Conservation (phyloP, 805 yeast genomes). For the Monosporozyma servazzii region DNA sequence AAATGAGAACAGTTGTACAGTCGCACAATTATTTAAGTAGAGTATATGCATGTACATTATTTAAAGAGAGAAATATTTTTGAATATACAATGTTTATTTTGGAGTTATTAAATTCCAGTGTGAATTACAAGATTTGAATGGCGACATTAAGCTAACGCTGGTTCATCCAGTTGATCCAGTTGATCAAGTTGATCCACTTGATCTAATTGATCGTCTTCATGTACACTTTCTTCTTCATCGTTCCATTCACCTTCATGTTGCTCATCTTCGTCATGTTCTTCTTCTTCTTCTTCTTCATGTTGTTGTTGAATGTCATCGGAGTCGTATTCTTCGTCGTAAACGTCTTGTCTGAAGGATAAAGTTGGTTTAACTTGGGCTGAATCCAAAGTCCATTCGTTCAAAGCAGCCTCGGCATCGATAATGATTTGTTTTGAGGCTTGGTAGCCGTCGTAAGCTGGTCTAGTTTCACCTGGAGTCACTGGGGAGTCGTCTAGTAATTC, state of each 20-base stretch:
- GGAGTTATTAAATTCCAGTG: too few relatives aligned
- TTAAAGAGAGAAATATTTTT: too few relatives aligned
- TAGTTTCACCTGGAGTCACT: constrained; percentile 86
- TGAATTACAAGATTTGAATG: too few relatives aligned
- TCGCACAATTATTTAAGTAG: too few relatives aligned
- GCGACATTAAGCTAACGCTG: too few relatives aligned
- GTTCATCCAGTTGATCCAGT: too few relatives aligned
- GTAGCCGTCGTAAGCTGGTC: constrained; percentile 83
- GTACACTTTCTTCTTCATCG: not conserved
- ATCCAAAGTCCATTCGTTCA: constrained; percentile 78
- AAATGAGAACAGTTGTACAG: too few relatives aligned
- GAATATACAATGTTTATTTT: too few relatives aligned
- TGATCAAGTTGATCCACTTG: too few relatives aligned
- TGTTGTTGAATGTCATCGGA: not conserved
- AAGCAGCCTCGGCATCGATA: constrained; percentile 75
- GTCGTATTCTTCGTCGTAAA: constrained; percentile 39
- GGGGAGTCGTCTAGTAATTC: constrained; percentile 78
- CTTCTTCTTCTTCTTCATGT: constrained; percentile 1
- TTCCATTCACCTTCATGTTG: not conserved
- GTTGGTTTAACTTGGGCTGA: constrained; percentile 77
- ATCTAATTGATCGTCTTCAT: not conserved
- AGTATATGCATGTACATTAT: too few relatives aligned
- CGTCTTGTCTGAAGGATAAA: constrained; percentile 52
- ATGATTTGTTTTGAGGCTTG: constrained; percentile 83
- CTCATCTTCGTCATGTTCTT: not conserved